phyloP scores from a whole-genome alignment of 345 rosid genomes.

The Eucalyptus sp. region DNA sequence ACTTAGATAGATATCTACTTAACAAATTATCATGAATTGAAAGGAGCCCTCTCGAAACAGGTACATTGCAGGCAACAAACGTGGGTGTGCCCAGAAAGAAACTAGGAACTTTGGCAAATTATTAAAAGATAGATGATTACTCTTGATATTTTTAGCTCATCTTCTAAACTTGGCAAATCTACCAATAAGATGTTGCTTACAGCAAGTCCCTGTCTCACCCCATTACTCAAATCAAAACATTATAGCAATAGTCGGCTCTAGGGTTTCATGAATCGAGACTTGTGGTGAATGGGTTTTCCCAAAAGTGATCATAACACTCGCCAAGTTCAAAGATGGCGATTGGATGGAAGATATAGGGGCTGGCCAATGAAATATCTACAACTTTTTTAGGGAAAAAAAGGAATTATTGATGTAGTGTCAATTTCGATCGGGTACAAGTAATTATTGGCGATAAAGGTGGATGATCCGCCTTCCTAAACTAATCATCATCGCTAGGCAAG shows the following conservation, averaged over 20 bases:
- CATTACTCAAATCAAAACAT: neutral
- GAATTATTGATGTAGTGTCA: neutral
- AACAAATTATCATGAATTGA: neutral
- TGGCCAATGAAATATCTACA: neutral
- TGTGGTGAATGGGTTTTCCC: neutral
- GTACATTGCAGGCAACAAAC: neutral
- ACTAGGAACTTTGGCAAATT: neutral
- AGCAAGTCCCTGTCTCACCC: neutral
- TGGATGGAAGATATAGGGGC: neutral
- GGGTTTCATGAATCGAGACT: neutral
- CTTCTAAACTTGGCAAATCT: neutral
- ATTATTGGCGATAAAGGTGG: neutral
- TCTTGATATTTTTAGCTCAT: neutral
- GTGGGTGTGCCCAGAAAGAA: neutral
- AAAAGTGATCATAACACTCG: neutral
- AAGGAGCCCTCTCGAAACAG: neutral
- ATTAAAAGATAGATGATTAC: neutral
- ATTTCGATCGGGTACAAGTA: neutral
- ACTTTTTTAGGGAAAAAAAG: neutral
- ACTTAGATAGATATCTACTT: neutral
- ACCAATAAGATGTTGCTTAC: neutral
- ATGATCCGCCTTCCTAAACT: neutral
- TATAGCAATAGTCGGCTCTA: neutral
- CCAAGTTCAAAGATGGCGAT: neutral
- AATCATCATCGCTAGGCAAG: neutral